Percentiles rank a stretch among this genome's conserved stretches.
phyloP scores from a whole-genome alignment of 371 early-diverging fungal genomes.

The Haplosporangium sp. region DNA sequence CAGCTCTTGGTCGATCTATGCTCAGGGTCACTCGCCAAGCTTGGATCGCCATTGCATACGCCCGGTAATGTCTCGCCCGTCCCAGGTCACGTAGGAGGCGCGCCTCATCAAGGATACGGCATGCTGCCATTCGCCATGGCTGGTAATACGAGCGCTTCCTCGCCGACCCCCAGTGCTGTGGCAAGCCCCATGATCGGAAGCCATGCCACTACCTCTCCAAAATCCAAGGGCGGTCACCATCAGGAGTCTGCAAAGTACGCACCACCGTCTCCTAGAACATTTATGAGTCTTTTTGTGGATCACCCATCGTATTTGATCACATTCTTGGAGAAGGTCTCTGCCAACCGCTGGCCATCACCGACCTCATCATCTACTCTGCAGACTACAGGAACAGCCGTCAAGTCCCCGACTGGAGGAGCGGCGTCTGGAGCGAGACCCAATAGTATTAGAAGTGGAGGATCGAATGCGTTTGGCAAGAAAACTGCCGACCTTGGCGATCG shows the following conservation, averaged over 20 bases:
- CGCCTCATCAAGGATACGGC: conserved; percentile 42
- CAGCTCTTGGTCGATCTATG: conserved; percentile 82
- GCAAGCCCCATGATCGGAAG: conserved; percentile 26
- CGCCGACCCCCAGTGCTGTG: conserved; percentile 19
- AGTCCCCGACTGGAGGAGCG: conserved; percentile 19
- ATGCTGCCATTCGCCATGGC: conserved; percentile 59
- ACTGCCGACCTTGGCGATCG: conserved; percentile 28
- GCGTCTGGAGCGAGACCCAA: conserved; percentile 11
- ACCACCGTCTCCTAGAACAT: conserved; percentile 67
- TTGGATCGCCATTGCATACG: conserved; percentile 9
- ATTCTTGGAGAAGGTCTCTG: conserved; percentile 76
- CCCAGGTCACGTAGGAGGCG: conserved; percentile 13
- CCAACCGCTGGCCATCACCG: conserved; percentile 43
- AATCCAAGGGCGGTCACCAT: conserved; percentile 15
- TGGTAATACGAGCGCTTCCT: conserved; percentile 15
- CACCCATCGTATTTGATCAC: conserved; percentile 75
- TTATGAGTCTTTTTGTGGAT: conserved; percentile 82
- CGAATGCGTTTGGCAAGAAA: conserved; percentile 17
- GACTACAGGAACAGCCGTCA: conserved; percentile 14
- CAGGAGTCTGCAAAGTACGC: conserved; percentile 50
- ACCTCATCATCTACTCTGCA: conserved; percentile 7
- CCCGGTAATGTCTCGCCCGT: conserved; percentile 19
- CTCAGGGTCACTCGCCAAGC: conserved; percentile 59
- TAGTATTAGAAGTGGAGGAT: conserved; percentile 4
- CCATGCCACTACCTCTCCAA: conserved; percentile 26